Evolutionary conservation across 2,329 filamentous ascomycete genomes (phyloP), one percentile per base, ranked within the genome.

Genomic region (Calonectria naviculata): DNA sequence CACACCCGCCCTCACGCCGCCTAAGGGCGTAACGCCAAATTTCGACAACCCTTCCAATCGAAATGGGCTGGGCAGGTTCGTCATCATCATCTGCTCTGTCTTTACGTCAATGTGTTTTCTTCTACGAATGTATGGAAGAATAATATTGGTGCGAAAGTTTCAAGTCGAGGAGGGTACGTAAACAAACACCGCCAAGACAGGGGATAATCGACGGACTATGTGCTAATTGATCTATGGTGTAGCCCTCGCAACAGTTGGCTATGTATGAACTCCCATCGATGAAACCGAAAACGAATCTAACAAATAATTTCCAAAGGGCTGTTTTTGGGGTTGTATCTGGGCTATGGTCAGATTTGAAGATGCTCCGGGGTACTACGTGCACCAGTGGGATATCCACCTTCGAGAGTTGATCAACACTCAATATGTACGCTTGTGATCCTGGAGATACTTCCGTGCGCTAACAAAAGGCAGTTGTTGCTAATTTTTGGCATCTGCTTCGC

Each of bases 291-390:
- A 5, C 13, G 52, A 36, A 24, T 36, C 52, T 56, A 56, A 56
- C 31, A 17, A 52, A 28, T 2, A 1, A 1, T 24, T 15, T 34
- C 21, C 24, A 9, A 15, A 56, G 52, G 52, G 52, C n/a, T 56
- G 52, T 19, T 56, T 56, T 31, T 56, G 52, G 52, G 52, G 52
- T 6, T 56, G 52, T 15, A 56, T 56, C 10, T 56, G 52, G 52
- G n/a, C 52, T 7, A 56, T 56, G 52, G 38, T 56, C 31, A 36
- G 31, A 19, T 56, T 56, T 6, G n/a, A 38, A 36, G 8, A 24
- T 2, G 31, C 52, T 1, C 52, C 52, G 4, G 52, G 52, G 13
- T 56, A 56, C 17, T 56, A 36, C 5, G 52, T 56, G 13, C 52
- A 56, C 19, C 52, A 56, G 26, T 56, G 31, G 31, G n/a, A 56